These are phyloP conservation scores for Naganishia randhawae DNA, from an alignment of 768 basidiomycete genomes.

Conservation along the genomic window DNA sequence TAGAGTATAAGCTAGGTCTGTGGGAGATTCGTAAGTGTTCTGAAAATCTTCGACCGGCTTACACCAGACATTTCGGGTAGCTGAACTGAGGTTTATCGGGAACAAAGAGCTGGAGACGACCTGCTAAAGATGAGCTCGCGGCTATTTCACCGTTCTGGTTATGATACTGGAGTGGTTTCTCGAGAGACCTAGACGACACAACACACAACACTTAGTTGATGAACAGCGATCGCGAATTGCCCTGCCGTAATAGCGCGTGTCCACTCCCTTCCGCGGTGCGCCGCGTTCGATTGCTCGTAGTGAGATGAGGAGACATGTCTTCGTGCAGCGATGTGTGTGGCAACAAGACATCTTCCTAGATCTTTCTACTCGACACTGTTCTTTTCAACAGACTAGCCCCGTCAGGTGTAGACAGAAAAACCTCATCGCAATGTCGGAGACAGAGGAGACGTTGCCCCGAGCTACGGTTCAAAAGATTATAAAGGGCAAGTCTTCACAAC, in stretches of 20 bases:
- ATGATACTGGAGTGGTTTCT: too few relatives aligned
- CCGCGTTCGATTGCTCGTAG: not conserved
- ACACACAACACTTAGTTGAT: not conserved
- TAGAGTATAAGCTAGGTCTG: not conserved
- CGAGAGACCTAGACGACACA: not conserved
- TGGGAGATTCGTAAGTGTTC: not conserved
- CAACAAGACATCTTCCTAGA: too few relatives aligned
- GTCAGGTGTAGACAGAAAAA: not conserved
- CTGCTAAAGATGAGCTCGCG: not conserved
- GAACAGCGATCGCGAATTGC: slow-evolving; percentile 2
- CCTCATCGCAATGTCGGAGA: slow-evolving; percentile 71
- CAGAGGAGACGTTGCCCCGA: slow-evolving; percentile 85
- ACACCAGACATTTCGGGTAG: slow-evolving; percentile 10
- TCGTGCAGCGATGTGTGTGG: too few relatives aligned
- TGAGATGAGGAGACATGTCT: not conserved
- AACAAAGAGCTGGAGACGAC: not conserved
- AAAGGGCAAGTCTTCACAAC: slow-evolving; percentile 58
- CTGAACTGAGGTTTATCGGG: too few relatives aligned
- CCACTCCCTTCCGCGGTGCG: not conserved
- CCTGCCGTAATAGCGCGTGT: not conserved
- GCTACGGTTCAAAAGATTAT: slow-evolving; percentile 98
- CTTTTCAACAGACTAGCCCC: not conserved
- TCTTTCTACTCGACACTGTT: too few relatives aligned
- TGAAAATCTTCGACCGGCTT: not conserved
- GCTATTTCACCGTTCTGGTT: not conserved